A percentile compares a stretch with the other conserved stretches of the same genome.
phyloP scores from a whole-genome alignment of 2,329 filamentous ascomycete genomes.

The Scedosporium apiospermum region DNA sequence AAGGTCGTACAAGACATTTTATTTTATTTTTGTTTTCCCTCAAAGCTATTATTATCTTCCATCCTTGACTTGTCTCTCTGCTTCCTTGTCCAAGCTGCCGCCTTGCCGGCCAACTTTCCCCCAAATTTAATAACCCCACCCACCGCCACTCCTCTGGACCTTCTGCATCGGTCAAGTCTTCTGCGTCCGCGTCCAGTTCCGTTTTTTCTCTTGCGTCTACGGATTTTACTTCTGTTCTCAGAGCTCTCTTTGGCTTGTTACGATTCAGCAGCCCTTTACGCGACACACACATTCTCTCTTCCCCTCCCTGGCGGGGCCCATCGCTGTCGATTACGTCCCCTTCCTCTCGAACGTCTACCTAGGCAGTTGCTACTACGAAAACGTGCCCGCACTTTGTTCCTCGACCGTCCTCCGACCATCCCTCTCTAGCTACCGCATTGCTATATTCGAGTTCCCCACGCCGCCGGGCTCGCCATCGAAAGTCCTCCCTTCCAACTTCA shows the following conservation, averaged over 20 bases:
- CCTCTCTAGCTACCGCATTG: not conserved
- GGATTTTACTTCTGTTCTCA: not conserved
- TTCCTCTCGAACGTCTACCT: not conserved
- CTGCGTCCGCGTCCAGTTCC: not conserved
- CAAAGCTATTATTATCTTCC: not conserved
- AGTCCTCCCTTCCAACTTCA: not conserved
- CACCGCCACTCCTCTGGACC: slow-evolving; percentile 2
- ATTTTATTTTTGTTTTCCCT: slow-evolving; percentile 22
- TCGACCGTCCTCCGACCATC: not conserved
- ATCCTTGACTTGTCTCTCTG: not conserved
- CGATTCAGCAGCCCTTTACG: not conserved
- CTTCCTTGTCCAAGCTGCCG: not conserved
- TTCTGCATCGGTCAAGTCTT: slow-evolving; percentile 1
- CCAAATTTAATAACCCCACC: slow-evolving; percentile 6
- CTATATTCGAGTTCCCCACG: not conserved
- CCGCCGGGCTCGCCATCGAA: not conserved
- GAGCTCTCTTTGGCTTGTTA: not conserved
- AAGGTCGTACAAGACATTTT: slow-evolving; percentile 32
- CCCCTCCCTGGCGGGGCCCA: not conserved
- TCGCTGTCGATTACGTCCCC: not conserved
- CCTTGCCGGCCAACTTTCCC: not conserved
- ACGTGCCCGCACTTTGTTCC: not conserved
- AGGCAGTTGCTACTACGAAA: not conserved
- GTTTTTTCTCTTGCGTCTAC: not conserved
- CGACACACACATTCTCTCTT: not conserved